A percentile compares a stretch with the other conserved stretches of the same genome.
Conservation (phyloP, 371 early-diverging fungal species). For the Chytridiales sp. region DNA sequence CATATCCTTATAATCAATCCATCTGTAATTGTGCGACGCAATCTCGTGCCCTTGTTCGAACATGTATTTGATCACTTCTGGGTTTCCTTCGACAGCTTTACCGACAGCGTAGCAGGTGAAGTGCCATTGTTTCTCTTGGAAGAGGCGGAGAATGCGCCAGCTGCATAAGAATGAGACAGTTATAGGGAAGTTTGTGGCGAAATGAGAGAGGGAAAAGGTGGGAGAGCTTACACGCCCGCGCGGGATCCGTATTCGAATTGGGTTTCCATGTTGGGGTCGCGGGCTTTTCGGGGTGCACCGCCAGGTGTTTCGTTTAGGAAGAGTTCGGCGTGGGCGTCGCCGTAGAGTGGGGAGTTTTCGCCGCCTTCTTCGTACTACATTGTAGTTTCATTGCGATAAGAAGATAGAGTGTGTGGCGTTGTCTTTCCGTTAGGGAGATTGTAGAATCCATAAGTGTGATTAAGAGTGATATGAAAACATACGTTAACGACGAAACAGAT, state of each 20-base stretch:
- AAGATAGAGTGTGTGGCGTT: neutral
- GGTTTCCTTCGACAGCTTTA: conserved; percentile 46
- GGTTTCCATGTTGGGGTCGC: conserved; percentile 48
- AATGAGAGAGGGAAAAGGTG: neutral
- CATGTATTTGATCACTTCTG: conserved; percentile 41
- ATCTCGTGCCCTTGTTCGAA: conserved; percentile 44
- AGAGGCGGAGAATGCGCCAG: conserved; percentile 44
- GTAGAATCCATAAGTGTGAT: neutral
- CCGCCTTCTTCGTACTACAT: conserved; percentile 44
- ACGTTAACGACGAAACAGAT: conserved; percentile 50
- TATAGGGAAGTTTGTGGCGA: too few species aligned
- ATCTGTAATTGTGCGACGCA: conserved; percentile 45
- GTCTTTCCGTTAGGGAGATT: neutral
- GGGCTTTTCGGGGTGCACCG: conserved; percentile 27
- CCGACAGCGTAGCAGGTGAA: conserved; percentile 54
- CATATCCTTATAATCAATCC: conserved; percentile 45
- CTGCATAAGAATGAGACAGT: neutral
- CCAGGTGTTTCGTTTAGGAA: conserved; percentile 51
- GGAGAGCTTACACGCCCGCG: conserved; percentile 34
- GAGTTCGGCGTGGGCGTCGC: conserved; percentile 44
- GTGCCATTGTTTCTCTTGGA: conserved; percentile 29
- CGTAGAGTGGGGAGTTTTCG: conserved; percentile 44
- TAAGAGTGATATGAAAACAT: neutral
- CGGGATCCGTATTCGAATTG: conserved; percentile 55
- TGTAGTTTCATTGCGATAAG: neutral